Evolutionary conservation across 148 eudicot genomes (phyloP), one percentile per base, ranked within the genome.

Genomic region (Cornus controversa): DNA sequence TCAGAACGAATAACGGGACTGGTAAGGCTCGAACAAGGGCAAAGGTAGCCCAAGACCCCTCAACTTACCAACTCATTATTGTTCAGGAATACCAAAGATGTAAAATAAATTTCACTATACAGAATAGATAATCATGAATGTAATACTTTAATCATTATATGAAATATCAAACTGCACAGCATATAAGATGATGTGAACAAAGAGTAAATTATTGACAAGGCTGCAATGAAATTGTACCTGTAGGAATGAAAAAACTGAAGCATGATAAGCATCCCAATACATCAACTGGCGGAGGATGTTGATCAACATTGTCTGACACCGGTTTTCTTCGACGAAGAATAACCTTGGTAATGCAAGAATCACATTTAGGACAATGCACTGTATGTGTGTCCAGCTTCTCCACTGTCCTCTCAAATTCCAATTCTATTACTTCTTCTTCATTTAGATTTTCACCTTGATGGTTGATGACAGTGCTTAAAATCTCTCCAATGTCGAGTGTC

Each of bases 361-460:
- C 79, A 80, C 97, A 92, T 34, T 87, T 87, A 66, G 97, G 97
- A 74, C 97, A 92, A 26, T 71, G 80, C 26, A 86, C 74, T 34
- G 84, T 87, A 79, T 90, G 90, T 23, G 88, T 86, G 70, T 87
- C 86, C 75, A 85, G 88, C 68, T 82, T 79, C 72, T 76, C 54
- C 22, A 87, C 72, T 40, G 84, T 89, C 83, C 74, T 85, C 80
- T 89, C 94, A 42, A 92, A 92, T 74, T 92, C 94, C 65, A 77
- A 74, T 75, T 89, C 97, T 34, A 71, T 77, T 8, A 70, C 78
- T 65, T 82, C 89, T 27, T 75, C 88, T 37, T 31, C 34, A 10
- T 31, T 54, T 15, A 36, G 9, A 70, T 28, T 75, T 27, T 69
- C 70, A 60, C 20, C 53, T 67, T 69, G 50, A 18, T n/a, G 18